Evolutionary conservation across 805 yeast genomes (phyloP), one percentile per base, ranked within the genome.

Genomic region (Grigorovia yakushimaensis): DNA sequence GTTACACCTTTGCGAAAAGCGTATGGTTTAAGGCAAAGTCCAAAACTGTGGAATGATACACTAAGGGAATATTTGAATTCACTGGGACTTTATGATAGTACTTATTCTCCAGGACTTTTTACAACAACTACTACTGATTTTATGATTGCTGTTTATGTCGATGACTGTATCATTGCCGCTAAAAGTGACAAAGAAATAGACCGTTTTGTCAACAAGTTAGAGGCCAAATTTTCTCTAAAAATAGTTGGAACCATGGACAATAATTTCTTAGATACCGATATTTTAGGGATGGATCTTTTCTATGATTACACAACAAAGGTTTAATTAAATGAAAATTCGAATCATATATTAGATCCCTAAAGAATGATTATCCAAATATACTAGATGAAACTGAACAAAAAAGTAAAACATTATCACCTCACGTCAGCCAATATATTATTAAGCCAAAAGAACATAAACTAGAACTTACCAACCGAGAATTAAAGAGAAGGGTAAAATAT

Each of bases 121-220:
- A n/a, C 22, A 22, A 39, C 41, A 15, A 24, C 38, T 13, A 47
- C 44, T 37, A 20, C 30, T 10, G 41, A 30, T 3, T 17, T 21
- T 2, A 43, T 49, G 46, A 45, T 51, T 11, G 52, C 51, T 4
- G 49, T 39, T 13, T 47, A 51, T 41, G 54, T 51, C 2, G 52
- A 49, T 47, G 54, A 51, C 37, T 42, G 46, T 19, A 30, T 51
- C 5, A 45, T 47, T 24, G 54, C 52, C 8, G 49, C 49, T 9
- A 36, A 39, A 5, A 19, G 17, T 30, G 47, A 49, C 18, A 19
- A 40, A 19, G 36, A 17, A 18, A n/a, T 51, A 17, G 47, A 47
- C 37, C 24, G 44, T 4, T 18, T 49, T 5, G 19, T 49, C 8
- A 39, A 36, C 5, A 39, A 13, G 18, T 17, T 49, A 3, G n/a